phyloP scores from a whole-genome alignment of 2,329 filamentous ascomycete species.

The Colletotrichum sp. region DNA sequence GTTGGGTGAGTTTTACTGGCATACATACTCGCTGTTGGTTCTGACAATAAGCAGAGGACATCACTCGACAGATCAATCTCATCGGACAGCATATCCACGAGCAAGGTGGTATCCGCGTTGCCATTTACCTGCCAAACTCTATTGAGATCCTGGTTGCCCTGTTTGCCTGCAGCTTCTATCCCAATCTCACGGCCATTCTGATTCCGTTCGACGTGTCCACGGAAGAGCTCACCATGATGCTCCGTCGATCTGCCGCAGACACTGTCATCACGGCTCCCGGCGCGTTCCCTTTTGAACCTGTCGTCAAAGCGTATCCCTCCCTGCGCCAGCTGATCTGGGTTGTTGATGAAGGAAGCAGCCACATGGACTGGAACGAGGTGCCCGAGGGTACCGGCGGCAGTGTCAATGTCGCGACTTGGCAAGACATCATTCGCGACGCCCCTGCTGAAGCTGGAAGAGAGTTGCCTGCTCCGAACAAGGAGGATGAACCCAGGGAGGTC shows the following conservation, averaged over 20 bases:
- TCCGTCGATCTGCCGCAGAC: constrained; percentile 77
- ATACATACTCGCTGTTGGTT: neutral
- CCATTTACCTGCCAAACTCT: constrained; percentile 92
- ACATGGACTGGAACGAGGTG: constrained; percentile 95
- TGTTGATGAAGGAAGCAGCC: constrained; percentile 85
- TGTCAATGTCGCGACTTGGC: constrained; percentile 89
- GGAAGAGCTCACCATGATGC: constrained; percentile 71
- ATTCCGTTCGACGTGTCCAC: constrained; percentile 82
- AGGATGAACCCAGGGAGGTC: constrained; percentile 57
- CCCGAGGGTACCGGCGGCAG: constrained; percentile 77
- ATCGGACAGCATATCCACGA: constrained; percentile 80
- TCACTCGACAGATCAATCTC: constrained; percentile 86
- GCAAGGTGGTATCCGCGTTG: constrained; percentile 76
- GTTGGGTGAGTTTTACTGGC: constrained; percentile 48
- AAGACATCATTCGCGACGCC: constrained; percentile 80
- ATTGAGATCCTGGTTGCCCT: constrained; percentile 83
- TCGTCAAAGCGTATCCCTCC: constrained; percentile 71
- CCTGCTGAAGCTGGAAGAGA: constrained; percentile 62
- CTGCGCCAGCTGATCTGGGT: constrained; percentile 89
- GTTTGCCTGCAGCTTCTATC: constrained; percentile 89
- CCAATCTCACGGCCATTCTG: constrained; percentile 79
- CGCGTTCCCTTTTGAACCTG: constrained; percentile 78
- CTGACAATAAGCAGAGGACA: constrained; percentile 55
- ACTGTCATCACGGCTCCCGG: constrained; percentile 85
- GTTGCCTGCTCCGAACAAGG: constrained; percentile 67